Evolutionary conservation across 192 early-diverging fungal genomes (phyloP).

Genomic region (Coemansia sp.): DNA sequence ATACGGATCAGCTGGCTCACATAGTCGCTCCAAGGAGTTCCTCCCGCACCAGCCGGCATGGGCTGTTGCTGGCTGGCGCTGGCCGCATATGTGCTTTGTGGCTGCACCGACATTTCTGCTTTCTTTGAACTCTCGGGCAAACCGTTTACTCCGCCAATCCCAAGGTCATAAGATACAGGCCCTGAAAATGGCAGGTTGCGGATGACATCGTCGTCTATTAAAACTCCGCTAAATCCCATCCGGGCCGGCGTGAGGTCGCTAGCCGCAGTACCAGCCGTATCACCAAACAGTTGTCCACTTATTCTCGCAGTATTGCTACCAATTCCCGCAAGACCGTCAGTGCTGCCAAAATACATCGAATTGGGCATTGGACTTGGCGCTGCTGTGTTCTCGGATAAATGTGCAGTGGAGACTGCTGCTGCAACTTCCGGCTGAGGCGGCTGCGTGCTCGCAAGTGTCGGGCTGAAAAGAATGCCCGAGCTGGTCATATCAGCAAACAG

Average conservation of each 20-base stretch:
- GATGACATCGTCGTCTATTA: constrained; percentile 37
- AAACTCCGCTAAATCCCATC: constrained; percentile 28
- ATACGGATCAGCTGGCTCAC: constrained; percentile 47
- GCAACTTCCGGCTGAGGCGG: background rate
- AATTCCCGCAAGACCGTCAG: too few species aligned
- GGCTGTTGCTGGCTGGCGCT: background rate
- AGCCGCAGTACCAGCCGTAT: background rate
- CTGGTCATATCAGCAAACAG: background rate
- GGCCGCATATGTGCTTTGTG: background rate
- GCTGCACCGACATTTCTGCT: background rate
- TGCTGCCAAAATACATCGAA: background rate
- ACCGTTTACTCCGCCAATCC: constrained; percentile 7
- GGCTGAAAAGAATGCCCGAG: background rate
- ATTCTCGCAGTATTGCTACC: background rate
- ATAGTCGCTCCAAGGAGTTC: constrained; percentile 39
- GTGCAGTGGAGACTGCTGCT: background rate
- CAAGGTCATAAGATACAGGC: constrained; percentile 28
- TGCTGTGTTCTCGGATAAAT: background rate
- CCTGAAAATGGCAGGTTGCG: constrained; percentile 32
- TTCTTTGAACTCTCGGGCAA: background rate
- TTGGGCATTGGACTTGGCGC: background rate
- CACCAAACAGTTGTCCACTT: background rate
- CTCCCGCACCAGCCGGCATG: constrained; percentile 8
- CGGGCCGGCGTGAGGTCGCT: constrained; percentile 8
- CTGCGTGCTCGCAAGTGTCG: background rate